Conservation (phyloP, 225 moss, liverwort and hornwort species). For the Polytrichum commune region DNA sequence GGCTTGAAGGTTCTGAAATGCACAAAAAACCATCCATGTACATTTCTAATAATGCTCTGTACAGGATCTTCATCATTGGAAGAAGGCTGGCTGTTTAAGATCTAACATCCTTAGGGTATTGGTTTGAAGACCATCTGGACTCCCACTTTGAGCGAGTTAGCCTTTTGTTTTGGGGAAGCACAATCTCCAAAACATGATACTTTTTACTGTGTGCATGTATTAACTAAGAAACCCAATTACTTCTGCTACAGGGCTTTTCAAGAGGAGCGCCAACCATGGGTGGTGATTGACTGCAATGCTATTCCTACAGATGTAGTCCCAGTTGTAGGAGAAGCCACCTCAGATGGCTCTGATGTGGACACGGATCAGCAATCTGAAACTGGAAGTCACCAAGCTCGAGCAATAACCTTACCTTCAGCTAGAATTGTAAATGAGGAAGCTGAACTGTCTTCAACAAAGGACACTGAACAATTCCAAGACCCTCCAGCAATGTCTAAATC, state of each 20-base stretch:
- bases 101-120: too few species aligned
- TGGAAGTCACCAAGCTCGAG: neutral
- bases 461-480: neutral
- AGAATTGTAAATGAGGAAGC: neutral
- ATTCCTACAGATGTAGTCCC: constrained; percentile 34
- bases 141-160: too few species aligned
- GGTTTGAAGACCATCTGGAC: too few species aligned
- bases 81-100: too few species aligned
- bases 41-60: too few species aligned
- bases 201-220: neutral
- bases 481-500: neutral
- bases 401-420: neutral
- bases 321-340: constrained; percentile 16
- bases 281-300: constrained; percentile 86
- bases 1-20: too few species aligned
- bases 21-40: too few species aligned
- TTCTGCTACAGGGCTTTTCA: constrained; percentile 66
- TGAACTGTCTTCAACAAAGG: neutral
- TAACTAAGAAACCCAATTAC: neutral
- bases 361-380: constrained; percentile 10
- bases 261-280: constrained; percentile 91
- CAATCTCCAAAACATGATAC: too few species aligned
- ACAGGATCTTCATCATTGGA: too few species aligned
- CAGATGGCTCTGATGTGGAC: neutral
- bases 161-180: too few species aligned